A percentile compares a stretch with the other conserved stretches of the same genome.
Evolutionary conservation across 73 alveolate genomes (phyloP).

Genomic region (Paramecium biaurelia): DNA sequence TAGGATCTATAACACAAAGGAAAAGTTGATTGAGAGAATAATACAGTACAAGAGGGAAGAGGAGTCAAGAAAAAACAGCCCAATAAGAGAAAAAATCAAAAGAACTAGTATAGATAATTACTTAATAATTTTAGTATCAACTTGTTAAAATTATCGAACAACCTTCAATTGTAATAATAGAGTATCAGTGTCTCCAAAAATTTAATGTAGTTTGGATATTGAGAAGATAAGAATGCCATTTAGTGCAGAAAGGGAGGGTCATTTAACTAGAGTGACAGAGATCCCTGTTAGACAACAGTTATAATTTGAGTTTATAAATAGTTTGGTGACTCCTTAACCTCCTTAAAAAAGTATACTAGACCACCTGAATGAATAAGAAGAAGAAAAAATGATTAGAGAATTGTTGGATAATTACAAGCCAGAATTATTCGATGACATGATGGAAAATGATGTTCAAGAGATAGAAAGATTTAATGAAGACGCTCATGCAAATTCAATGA

Average conservation of each 20-base stretch:
- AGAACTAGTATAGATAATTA: neutral
- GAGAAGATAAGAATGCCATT: slow-evolving; percentile 19
- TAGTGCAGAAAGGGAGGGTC: neutral
- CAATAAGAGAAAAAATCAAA: neutral
- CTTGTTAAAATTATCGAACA: neutral
- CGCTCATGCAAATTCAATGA: neutral
- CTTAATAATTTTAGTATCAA: neutral
- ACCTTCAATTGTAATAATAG: neutral
- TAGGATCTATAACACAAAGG: neutral
- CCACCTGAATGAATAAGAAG: neutral
- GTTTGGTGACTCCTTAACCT: neutral
- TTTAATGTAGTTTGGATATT: neutral
- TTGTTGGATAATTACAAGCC: neutral
- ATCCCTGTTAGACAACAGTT: neutral
- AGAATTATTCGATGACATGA: neutral
- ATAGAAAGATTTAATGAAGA: neutral
- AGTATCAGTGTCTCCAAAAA: neutral
- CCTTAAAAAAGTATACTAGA: neutral
- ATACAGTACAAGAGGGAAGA: neutral
- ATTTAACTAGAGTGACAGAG: neutral
- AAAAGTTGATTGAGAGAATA: neutral
- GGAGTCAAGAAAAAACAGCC: neutral
- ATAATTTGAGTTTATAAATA: neutral
- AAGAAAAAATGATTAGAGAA: neutral
- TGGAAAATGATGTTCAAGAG: neutral